Percentiles rank a stretch among this genome's conserved stretches.
phyloP scores from a whole-genome alignment of 1,284 basidiomycete genomes.

The Ustilago nuda region DNA sequence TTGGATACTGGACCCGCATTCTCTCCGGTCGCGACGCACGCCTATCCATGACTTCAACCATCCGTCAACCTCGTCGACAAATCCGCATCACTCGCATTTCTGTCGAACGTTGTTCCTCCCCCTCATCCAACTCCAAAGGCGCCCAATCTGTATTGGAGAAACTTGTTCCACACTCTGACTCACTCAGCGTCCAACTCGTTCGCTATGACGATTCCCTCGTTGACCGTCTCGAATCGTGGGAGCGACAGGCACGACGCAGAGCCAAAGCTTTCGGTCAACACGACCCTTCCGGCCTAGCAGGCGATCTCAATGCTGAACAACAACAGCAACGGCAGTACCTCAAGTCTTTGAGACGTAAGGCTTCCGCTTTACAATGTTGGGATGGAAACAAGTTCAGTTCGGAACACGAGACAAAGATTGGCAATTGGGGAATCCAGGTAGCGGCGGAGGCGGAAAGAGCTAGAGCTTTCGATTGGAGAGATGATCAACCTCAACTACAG shows the following conservation, averaged over 20 bases:
- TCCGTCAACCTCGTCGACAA: constrained; percentile 35
- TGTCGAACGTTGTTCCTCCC: constrained; percentile 22
- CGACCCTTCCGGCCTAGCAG: constrained; percentile 45
- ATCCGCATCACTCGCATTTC: constrained; percentile 53
- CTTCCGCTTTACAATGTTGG: constrained; percentile 39
- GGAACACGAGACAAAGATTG: constrained; percentile 40
- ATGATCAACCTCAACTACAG: constrained; percentile 44
- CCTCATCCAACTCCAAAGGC: neutral
- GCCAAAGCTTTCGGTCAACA: constrained; percentile 47
- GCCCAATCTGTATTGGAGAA: constrained; percentile 17
- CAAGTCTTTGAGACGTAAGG: constrained; percentile 36
- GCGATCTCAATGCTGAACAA: constrained; percentile 37
- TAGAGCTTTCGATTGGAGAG: constrained; percentile 56
- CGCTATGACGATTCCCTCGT: constrained; percentile 54
- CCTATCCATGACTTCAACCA: constrained; percentile 25
- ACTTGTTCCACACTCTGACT: constrained; percentile 47
- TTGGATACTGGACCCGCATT: constrained; percentile 60
- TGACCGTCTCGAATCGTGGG: constrained; percentile 54
- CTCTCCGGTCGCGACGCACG: constrained; percentile 52
- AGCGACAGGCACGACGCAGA: constrained; percentile 52
- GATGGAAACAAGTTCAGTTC: constrained; percentile 36
- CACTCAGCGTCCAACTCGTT: constrained; percentile 49
- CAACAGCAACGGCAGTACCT: constrained; percentile 39
- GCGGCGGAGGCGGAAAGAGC: constrained; percentile 55
- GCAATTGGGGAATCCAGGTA: constrained; percentile 57